A percentile compares a stretch with the other conserved stretches of the same genome.
phyloP scores from a whole-genome alignment of 2,329 filamentous ascomycete genomes.

The Xylaria sp. region DNA sequence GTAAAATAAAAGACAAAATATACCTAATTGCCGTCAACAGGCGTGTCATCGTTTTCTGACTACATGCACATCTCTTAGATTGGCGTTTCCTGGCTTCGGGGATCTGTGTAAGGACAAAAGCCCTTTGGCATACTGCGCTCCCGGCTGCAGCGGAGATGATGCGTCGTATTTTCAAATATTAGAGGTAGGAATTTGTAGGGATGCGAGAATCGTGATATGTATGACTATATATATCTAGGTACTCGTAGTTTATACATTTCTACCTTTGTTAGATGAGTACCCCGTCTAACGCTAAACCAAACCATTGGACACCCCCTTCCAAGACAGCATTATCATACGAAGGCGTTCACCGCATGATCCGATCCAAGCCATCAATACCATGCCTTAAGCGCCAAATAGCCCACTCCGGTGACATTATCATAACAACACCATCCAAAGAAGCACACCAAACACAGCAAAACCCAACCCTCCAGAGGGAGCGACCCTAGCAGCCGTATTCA shows the following conservation, averaged over 20 bases:
- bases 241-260: background rate
- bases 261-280: background rate
- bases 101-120: too few species aligned
- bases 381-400: background rate
- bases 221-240: background rate
- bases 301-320: background rate
- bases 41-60: background rate
- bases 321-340: constrained; percentile 2
- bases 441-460: background rate
- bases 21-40: background rate
- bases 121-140: too few species aligned
- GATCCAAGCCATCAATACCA: background rate
- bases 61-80: background rate
- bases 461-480: constrained; percentile 11
- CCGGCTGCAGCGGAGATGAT: too few species aligned
- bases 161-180: too few species aligned
- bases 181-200: background rate
- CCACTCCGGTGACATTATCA: constrained; percentile 7
- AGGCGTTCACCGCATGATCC: constrained; percentile 5
- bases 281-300: background rate
- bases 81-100: too few species aligned
- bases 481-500: constrained; percentile 7
- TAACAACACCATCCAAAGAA: constrained; percentile 13
- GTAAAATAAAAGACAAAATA: background rate
- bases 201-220: background rate